phyloP scores from a whole-genome alignment of 768 basidiomycete genomes.

The Boletus edulis region DNA sequence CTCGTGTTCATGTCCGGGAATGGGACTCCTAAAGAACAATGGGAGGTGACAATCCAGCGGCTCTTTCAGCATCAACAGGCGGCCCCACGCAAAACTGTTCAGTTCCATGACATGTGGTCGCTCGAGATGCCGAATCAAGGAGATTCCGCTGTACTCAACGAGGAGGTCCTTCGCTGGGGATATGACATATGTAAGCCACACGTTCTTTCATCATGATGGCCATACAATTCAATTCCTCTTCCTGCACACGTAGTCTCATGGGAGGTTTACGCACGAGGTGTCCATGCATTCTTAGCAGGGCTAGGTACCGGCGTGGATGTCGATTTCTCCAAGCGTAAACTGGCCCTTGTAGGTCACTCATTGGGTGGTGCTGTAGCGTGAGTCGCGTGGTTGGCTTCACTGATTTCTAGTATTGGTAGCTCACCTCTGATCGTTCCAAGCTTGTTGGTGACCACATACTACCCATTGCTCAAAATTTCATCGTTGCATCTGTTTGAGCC shows the following conservation, averaged over 20 bases:
- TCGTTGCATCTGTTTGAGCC: conserved; percentile 9
- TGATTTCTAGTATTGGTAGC: too few relatives aligned
- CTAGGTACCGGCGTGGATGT: conserved; percentile 2
- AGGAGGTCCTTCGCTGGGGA: neutral
- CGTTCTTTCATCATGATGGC: neutral
- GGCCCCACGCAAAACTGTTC: too few relatives aligned
- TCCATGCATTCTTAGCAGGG: conserved; percentile 7
- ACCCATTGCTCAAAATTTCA: neutral
- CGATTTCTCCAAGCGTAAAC: conserved; percentile 11
- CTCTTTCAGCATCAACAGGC: too few relatives aligned
- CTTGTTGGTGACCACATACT: neutral
- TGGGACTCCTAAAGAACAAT: too few relatives aligned
- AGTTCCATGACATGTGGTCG: too few relatives aligned
- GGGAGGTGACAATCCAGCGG: too few relatives aligned
- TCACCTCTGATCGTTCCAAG: neutral
- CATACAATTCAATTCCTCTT: neutral
- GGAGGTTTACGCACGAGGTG: conserved; percentile 3
- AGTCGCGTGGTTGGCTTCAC: too few relatives aligned
- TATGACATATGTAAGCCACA: neutral
- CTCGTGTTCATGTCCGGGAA: too few relatives aligned
- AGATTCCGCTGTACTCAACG: neutral
- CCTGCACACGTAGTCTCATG: neutral
- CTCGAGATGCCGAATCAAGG: neutral
- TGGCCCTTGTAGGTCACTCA: conserved; percentile 4
- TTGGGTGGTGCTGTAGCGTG: too few relatives aligned